Percentiles rank a stretch among this genome's conserved stretches.
Conservation (phyloP, 805 yeast species). For the Wickerhamiella domercqiae region DNA sequence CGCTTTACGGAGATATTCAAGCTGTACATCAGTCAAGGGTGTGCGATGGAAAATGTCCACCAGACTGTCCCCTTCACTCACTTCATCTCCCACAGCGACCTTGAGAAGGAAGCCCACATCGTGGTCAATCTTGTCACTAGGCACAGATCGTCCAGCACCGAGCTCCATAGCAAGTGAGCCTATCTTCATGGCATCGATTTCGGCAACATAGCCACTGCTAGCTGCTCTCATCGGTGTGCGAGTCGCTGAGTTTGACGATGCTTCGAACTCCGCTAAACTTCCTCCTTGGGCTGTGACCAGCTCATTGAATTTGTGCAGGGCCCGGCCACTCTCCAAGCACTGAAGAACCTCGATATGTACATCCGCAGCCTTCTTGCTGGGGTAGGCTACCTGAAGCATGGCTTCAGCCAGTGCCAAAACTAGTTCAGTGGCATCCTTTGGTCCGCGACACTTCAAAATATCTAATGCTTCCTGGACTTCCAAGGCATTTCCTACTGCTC, state of each 20-base stretch:
- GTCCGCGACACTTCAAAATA: neutral
- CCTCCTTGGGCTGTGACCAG: slow-evolving; percentile 4
- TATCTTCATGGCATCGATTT: neutral
- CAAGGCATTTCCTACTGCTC: slow-evolving; percentile 1
- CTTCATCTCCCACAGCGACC: neutral
- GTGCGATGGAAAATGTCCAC: too few species aligned
- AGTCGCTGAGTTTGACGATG: neutral
- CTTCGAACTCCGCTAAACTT: neutral
- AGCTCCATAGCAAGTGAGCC: slow-evolving; percentile 1
- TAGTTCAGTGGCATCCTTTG: slow-evolving; percentile 2
- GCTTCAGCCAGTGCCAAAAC: neutral
- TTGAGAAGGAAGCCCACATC: neutral
- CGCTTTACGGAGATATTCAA: too few species aligned
- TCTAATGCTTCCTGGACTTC: slow-evolving; percentile 2
- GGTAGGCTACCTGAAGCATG: neutral
- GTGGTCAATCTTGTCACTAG: slow-evolving; percentile 1
- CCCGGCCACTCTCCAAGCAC: slow-evolving; percentile 1
- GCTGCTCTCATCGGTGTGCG: neutral
- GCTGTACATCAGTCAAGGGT: too few species aligned
- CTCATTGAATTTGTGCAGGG: slow-evolving; percentile 1
- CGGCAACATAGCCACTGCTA: neutral
- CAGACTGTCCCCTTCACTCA: too few species aligned
- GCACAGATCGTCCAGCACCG: slow-evolving; percentile 3
- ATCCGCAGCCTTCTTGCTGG: neutral
- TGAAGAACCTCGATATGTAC: neutral